These are phyloP conservation scores for Flaveria brownii DNA, from an alignment of 129 eudicot species.

Conservation along the genomic window DNA sequence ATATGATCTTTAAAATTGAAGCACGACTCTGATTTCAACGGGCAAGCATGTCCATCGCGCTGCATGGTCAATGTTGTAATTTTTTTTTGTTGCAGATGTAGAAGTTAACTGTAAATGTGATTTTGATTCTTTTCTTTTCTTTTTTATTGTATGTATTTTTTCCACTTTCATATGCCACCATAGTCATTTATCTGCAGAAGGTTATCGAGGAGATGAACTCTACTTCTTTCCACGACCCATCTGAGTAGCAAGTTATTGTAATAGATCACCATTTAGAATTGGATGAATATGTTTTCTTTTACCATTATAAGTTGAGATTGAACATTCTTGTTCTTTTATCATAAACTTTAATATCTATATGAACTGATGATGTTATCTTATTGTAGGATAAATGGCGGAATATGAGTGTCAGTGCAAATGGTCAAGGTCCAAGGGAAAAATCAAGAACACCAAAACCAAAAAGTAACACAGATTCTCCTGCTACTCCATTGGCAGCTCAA, in stretches of 20 bases:
- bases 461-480: slow-evolving; percentile 44
- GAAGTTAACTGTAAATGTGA: no score
- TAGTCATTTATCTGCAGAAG: no score
- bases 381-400: slow-evolving; percentile 89
- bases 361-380: not conserved
- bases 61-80: no score
- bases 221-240: no score
- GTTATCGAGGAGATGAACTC: no score
- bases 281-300: not conserved
- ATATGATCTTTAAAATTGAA: no score
- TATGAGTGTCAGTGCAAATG: slow-evolving; percentile 73
- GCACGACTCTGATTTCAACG: no score
- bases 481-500: slow-evolving; percentile 39
- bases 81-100: no score
- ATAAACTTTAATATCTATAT: not conserved
- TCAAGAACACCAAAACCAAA: slow-evolving; percentile 61
- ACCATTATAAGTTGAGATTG: not conserved
- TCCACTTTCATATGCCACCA: no score
- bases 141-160: no score
- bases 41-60: no score
- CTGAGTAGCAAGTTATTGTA: not conserved
- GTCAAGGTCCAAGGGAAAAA: slow-evolving; percentile 73
- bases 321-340: not conserved
- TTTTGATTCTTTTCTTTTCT: no score
- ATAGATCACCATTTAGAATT: not conserved